Evolutionary conservation across 495 filamentous ascomycete species (phyloP), one percentile per base, ranked within the genome.

Genomic region (Clohesyomyces aquaticus): DNA sequence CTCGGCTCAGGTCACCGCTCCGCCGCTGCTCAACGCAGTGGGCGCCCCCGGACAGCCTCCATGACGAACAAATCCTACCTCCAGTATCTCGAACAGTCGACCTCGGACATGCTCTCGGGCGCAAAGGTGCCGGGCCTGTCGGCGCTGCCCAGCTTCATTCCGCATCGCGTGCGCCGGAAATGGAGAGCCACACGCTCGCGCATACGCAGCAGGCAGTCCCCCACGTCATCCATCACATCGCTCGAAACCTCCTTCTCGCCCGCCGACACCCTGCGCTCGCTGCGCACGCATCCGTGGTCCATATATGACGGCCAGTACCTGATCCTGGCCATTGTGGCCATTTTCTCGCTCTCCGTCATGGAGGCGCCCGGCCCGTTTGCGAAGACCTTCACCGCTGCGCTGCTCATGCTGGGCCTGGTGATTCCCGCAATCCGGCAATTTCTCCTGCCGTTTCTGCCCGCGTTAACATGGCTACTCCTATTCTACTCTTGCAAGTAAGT

Each of bases 401-500:
- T 86, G n/a, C 76, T 91, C 42, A 80, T 88, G 28, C 70, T 82
- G 55, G 82, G 89, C n/a, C 83, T 96, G 12, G 76, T 91, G 22
- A 78, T 96, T 70, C 93, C 93, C n/a, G 80, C 90, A 58, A 95
- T 93, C 3, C 81, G 90, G 48, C 93, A 98, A 72, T 96, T 96
- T 75, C 91, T 95, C 67, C 78, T 96, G 14, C 93, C 93, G 16
- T 91, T 90, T 55, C 78, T 96, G 53, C 88, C 91, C 1, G 88
- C 96, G 73, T 85, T 86, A 69, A 85, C 83, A 8, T 98, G 91
- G 85, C 78, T 96, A 18, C 74, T 96, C 21, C 88, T 95, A 63
- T 96, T 96, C 77, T 96, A 92, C 70, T 81, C 88, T 38, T 94
- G 89, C 83, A 87, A 91, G 89, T 95, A 86, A 82, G 90, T 83